These are phyloP conservation scores for Selaginella moellendorffii DNA, from an alignment of 75 land plant genomes.

Conservation along the genomic window DNA sequence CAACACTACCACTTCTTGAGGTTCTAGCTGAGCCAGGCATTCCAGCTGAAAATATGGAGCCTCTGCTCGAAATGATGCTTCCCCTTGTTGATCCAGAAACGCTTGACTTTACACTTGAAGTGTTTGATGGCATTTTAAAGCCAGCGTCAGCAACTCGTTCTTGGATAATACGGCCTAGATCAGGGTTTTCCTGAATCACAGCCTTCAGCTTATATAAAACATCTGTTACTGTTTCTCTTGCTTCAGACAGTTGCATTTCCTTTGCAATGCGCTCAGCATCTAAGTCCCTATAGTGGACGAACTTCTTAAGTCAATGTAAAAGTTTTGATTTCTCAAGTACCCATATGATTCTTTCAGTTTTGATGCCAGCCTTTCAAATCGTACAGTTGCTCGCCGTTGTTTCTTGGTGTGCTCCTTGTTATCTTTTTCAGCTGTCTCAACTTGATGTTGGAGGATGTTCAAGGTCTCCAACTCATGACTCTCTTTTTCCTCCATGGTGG, in stretches of 20 bases:
- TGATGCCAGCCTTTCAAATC: constrained; percentile 10
- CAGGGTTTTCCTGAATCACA: constrained; percentile 17
- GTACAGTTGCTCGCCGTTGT: constrained; percentile 17
- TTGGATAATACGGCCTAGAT: constrained; percentile 11
- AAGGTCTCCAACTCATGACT: neutral
- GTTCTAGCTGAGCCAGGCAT: constrained; percentile 13
- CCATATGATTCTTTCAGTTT: constrained; percentile 16
- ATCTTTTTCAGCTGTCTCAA: constrained; percentile 19
- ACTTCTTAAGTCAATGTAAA: no score
- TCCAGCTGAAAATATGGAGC: constrained; percentile 2
- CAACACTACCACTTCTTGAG: constrained; percentile 16
- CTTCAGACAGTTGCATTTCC: constrained; percentile 21
- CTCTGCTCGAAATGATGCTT: constrained; percentile 12
- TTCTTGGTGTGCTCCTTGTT: constrained; percentile 22
- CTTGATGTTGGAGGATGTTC: constrained; percentile 13
- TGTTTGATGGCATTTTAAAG: constrained; percentile 16
- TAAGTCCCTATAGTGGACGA: constrained; percentile 6
- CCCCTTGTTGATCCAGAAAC: constrained; percentile 10
- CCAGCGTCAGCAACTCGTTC: constrained; percentile 7
- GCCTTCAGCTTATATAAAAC: constrained; percentile 19
- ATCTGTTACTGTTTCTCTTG: constrained; percentile 19
- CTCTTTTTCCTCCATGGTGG: constrained; percentile 16
- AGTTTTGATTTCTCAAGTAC: no score
- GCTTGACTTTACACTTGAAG: constrained; percentile 18
- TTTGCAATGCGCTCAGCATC: constrained; percentile 12